phyloP scores from a whole-genome alignment of 2,329 filamentous ascomycete genomes.

The Fusarium duplospermum region DNA sequence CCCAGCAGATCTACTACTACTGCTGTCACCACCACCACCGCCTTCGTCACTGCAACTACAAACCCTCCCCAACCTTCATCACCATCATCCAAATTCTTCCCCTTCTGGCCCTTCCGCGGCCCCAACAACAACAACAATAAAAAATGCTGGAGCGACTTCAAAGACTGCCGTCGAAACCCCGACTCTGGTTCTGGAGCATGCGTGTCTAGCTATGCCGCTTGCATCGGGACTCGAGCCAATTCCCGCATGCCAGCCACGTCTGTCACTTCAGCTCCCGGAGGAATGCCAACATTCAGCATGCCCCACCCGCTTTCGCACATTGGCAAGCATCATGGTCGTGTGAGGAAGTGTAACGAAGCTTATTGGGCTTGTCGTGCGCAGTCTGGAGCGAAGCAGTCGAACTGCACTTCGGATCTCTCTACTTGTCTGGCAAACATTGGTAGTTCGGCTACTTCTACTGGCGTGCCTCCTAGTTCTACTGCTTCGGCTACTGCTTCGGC shows the following conservation, averaged over 20 bases:
- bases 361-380: background rate
- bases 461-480: background rate
- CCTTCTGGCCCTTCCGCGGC: background rate
- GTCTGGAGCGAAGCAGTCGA: background rate
- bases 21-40: background rate
- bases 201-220: background rate
- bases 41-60: background rate
- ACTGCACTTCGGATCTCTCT: background rate
- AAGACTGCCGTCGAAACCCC: background rate
- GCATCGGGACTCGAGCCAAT: background rate
- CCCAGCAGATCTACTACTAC: background rate
- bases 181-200: background rate
- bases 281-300: background rate
- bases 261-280: background rate
- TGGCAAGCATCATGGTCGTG: background rate
- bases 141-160: background rate
- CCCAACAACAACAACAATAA: background rate
- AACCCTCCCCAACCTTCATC: background rate
- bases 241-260: background rate
- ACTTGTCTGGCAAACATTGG: background rate
- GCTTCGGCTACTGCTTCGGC: background rate
- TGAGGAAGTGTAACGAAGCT: background rate
- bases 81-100: background rate
- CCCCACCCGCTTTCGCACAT: background rate
- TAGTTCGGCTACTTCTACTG: background rate